phyloP scores from a whole-genome alignment of 2,329 filamentous ascomycete species.

The Claviceps pazoutovae region DNA sequence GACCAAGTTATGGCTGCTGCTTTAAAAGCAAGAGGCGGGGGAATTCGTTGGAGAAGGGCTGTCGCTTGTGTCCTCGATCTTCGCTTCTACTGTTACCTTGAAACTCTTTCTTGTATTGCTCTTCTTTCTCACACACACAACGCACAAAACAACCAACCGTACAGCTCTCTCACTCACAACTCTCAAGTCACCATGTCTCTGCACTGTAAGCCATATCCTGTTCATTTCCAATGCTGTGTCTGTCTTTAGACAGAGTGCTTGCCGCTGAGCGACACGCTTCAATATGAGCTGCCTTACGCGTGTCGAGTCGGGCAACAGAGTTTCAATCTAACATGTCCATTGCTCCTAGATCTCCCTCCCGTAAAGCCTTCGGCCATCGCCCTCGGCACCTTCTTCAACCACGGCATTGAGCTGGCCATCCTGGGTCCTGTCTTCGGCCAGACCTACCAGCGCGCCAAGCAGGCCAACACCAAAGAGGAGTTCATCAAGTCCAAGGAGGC shows the following conservation, averaged over 20 bases:
- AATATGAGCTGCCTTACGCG: not conserved
- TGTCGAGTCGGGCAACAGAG: not conserved
- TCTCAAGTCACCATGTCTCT: constrained; percentile 37
- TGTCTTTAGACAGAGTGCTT: not conserved
- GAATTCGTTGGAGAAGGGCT: not conserved
- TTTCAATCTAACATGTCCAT: not conserved
- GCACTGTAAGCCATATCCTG: constrained; percentile 31
- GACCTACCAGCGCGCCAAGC: constrained; percentile 84
- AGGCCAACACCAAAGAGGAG: constrained; percentile 89
- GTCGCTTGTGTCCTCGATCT: not conserved
- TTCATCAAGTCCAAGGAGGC: constrained; percentile 91
- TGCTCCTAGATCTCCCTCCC: constrained; percentile 41
- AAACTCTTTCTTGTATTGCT: not conserved
- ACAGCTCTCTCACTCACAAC: not conserved
- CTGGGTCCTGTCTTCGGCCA: constrained; percentile 84
- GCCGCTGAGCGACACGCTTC: not conserved
- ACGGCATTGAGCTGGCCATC: constrained; percentile 77
- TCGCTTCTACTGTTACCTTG: not conserved
- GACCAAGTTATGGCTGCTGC: not conserved
- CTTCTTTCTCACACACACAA: too few relatives aligned
- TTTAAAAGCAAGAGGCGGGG: constrained; percentile 4
- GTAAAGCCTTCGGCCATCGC: constrained; percentile 98
- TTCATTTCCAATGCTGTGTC: not conserved
- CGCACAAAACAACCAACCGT: not conserved
- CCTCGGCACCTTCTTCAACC: constrained; percentile 90